Conservation (phyloP, 768 basidiomycete genomes). For the Rhodosporidiobolus sp. region DNA sequence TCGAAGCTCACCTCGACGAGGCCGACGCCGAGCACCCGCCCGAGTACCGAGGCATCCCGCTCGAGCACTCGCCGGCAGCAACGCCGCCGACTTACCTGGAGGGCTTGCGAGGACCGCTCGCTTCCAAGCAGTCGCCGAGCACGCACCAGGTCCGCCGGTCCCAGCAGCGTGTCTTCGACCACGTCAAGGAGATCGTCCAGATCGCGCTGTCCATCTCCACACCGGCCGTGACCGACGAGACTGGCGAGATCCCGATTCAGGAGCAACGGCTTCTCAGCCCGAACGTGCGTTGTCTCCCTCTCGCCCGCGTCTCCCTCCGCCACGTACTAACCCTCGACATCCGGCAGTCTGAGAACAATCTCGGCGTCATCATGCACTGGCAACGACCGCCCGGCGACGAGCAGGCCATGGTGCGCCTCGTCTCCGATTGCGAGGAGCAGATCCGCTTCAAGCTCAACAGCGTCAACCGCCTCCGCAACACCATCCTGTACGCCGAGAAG, state of each 20-base stretch:
- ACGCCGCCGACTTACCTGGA: constrained; percentile 37
- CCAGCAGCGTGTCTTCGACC: constrained; percentile 69
- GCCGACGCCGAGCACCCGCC: constrained; percentile 12
- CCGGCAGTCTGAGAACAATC: constrained; percentile 71
- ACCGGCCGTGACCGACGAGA: constrained; percentile 83
- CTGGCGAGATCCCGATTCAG: constrained; percentile 83
- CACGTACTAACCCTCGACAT: neutral
- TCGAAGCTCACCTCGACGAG: constrained; percentile 52
- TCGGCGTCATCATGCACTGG: constrained; percentile 81
- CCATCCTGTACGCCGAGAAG: constrained; percentile 93
- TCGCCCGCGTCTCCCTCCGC: too few relatives aligned
- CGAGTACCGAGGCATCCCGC: constrained; percentile 84
- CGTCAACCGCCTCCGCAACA: constrained; percentile 93
- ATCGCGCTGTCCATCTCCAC: constrained; percentile 76
- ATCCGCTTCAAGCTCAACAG: constrained; percentile 92
- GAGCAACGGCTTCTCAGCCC: constrained; percentile 86
- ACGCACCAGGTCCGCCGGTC: constrained; percentile 55
- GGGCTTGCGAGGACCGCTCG: constrained; percentile 15
- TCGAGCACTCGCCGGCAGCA: constrained; percentile 65
- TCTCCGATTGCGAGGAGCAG: constrained; percentile 81
- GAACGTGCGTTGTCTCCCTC: constrained; percentile 29
- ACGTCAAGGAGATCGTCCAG: constrained; percentile 79
- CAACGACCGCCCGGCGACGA: constrained; percentile 80
- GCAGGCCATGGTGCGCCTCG: constrained; percentile 72
- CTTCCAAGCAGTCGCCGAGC: neutral